A percentile compares a stretch with the other conserved stretches of the same genome.
Conservation (phyloP, 73 alveolate genomes). For the Paramecium caudatum region DNA sequence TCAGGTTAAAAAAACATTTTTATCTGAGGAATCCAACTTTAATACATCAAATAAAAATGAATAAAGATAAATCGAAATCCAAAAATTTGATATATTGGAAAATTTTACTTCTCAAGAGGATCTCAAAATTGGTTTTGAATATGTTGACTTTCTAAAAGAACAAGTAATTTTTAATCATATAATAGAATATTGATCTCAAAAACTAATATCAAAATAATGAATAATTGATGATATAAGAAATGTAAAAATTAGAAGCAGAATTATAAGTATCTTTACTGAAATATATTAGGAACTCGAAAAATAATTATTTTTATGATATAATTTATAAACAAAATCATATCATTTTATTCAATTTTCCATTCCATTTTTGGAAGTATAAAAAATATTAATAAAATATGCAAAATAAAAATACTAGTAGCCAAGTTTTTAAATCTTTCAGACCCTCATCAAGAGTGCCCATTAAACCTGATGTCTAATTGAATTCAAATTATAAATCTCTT, state of each 20-base stretch:
- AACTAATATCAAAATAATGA: constrained; percentile 11
- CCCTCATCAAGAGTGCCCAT: background rate
- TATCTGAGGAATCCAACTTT: constrained; percentile 33
- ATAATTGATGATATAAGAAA: constrained; percentile 18
- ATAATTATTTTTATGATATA: no score
- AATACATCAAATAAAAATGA: constrained; percentile 2
- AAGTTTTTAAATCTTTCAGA: background rate
- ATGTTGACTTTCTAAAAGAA: constrained; percentile 33
- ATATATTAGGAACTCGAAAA: background rate
- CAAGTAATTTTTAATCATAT: background rate
- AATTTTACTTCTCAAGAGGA: constrained; percentile 2
- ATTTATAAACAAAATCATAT: no score
- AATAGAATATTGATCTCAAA: background rate
- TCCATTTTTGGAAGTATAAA: no score
- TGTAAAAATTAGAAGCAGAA: background rate
- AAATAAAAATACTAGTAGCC: no score
- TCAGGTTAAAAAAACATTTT: constrained; percentile 29
- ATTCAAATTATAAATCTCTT: background rate
- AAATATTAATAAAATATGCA: no score
- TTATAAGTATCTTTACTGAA: background rate
- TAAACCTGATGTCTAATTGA: background rate
- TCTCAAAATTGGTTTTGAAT: constrained; percentile 12
- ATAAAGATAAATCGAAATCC: constrained; percentile 3
- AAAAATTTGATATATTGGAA: background rate
- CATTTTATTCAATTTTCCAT: no score